Evolutionary conservation across 495 filamentous ascomycete genomes (phyloP), one percentile per base, ranked within the genome.

Genomic region (Penicillium chermesinum): DNA sequence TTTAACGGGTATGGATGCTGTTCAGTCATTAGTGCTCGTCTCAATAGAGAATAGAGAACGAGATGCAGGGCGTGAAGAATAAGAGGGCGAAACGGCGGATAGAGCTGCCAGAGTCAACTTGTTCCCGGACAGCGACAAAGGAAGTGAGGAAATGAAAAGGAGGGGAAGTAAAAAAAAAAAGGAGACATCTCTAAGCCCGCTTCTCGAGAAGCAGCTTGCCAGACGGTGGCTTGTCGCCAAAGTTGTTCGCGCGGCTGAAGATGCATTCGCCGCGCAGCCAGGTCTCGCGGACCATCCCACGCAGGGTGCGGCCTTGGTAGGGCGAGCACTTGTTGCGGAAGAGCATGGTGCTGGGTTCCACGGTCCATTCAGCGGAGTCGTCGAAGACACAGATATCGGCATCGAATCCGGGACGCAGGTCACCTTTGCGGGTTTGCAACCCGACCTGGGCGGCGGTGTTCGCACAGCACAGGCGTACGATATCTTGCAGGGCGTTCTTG

Each of bases 311-410:
- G 18, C 89, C 89, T 67, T 96, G 87, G 73, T 96, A 98, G 2
- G 93, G 93, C 18, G 82, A 88, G 71, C 88, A 88, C 66, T 95
- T 94, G 64, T 98, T 97, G 56, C 90, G 81, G 79, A 95, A 98
- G 34, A 93, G 77, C 91, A 98, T 95, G 22, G 73, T 73, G 58
- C 66, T 72, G 10, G 64, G 63, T 57, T 76, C 72, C 45, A 96
- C 80, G 33, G 81, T 77, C 78, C 90, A 98, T 56, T 78, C 77
- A 21, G 81, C 85, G 38, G 80, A 71, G 39, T 91, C 87, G 58
- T 97, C 93, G 69, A 98, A 98, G 17, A 97, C 85, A 49, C 85
- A 88, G 14, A 98, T 73, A 66, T 98, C 93, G 2, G 85, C 93
- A 65, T 98, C 93, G 70, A 88, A 87, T 15, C 93, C 93, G 3